A percentile compares a stretch with the other conserved stretches of the same genome.
Evolutionary conservation across 345 rosid genomes (phyloP).

Genomic region (Conringia planisiliqua): DNA sequence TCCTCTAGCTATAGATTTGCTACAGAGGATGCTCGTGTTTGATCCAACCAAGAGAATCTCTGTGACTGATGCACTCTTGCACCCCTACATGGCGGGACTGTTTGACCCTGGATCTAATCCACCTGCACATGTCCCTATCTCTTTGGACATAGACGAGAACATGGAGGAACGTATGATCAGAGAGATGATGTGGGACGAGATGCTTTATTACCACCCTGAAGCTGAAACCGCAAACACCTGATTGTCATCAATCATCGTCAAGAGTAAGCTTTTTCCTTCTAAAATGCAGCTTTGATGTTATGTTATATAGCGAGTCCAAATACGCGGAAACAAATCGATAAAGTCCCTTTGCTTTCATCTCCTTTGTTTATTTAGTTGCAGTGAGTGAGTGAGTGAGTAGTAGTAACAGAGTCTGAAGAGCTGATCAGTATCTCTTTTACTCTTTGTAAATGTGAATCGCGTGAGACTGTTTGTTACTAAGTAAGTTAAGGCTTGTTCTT

Average conservation of each 20-base stretch:
- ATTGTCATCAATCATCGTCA: constrained; percentile 4
- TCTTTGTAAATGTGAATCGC: constrained; percentile 19
- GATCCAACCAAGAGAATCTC: constrained; percentile 77
- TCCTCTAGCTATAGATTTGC: constrained; percentile 72
- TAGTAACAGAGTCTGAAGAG: constrained; percentile 23
- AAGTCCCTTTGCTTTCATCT: constrained; percentile 8
- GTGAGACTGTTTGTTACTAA: constrained; percentile 22
- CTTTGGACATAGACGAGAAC: constrained; percentile 61
- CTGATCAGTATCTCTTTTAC: neutral
- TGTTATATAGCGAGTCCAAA: constrained; percentile 10
- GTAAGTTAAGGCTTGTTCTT: constrained; percentile 13
- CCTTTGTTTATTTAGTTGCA: constrained; percentile 10
- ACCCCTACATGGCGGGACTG: constrained; percentile 65
- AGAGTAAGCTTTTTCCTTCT: neutral
- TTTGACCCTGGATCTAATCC: constrained; percentile 62
- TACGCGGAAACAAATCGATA: neutral
- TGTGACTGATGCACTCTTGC: constrained; percentile 71
- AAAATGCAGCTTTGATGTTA: constrained; percentile 18
- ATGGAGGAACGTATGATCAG: constrained; percentile 54
- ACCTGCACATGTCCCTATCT: constrained; percentile 65
- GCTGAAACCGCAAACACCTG: constrained; percentile 36
- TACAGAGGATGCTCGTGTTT: constrained; percentile 69
- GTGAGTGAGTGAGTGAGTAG: constrained; percentile 23
- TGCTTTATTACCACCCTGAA: constrained; percentile 73
- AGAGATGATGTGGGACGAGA: constrained; percentile 85